Percentiles rank a stretch among this genome's conserved stretches.
Conservation (phyloP, 2,329 filamentous ascomycete genomes). For the Dendryphion nanum region DNA sequence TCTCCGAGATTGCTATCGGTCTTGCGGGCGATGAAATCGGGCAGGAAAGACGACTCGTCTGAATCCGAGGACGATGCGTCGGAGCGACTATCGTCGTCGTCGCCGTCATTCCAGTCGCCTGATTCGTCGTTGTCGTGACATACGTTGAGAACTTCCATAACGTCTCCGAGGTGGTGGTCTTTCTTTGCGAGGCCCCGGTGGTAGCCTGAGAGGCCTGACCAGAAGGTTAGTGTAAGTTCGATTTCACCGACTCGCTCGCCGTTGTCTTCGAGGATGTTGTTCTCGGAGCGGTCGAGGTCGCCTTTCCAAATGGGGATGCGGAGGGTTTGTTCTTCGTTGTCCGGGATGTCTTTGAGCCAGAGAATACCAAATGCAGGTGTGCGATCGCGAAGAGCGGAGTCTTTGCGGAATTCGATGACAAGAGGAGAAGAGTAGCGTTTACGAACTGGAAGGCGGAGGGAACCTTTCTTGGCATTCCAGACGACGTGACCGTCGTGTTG, state of each 20-base stretch:
- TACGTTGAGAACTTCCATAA: slow-evolving; percentile 64
- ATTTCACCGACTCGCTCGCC: slow-evolving; percentile 60
- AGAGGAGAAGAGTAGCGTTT: slow-evolving; percentile 60
- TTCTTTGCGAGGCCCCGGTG: slow-evolving; percentile 57
- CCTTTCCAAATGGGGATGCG: slow-evolving; percentile 66
- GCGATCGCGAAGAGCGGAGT: slow-evolving; percentile 52
- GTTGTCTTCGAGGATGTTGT: slow-evolving; percentile 48
- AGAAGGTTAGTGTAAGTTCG: slow-evolving; percentile 58
- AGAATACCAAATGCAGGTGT: slow-evolving; percentile 62
- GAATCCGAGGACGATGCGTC: slow-evolving; percentile 19
- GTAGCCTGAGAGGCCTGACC: slow-evolving; percentile 60
- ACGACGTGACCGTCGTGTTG: slow-evolving; percentile 37
- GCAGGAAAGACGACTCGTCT: slow-evolving; percentile 18
- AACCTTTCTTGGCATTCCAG: slow-evolving; percentile 54
- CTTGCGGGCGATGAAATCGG: slow-evolving; percentile 21
- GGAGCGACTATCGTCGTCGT: slow-evolving; percentile 36
- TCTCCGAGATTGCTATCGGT: slow-evolving; percentile 23
- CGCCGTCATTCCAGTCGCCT: slow-evolving; percentile 25
- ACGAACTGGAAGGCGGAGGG: slow-evolving; percentile 56
- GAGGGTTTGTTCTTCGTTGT: slow-evolving; percentile 63
- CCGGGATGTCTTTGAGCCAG: slow-evolving; percentile 68
- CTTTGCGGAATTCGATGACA: slow-evolving; percentile 60
- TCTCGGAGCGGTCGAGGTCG: slow-evolving; percentile 56
- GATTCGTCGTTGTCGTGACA: slow-evolving; percentile 56
- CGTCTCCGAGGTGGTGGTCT: slow-evolving; percentile 55